phyloP scores from a whole-genome alignment of 305 asterid species.

The Solanum hybrid region DNA sequence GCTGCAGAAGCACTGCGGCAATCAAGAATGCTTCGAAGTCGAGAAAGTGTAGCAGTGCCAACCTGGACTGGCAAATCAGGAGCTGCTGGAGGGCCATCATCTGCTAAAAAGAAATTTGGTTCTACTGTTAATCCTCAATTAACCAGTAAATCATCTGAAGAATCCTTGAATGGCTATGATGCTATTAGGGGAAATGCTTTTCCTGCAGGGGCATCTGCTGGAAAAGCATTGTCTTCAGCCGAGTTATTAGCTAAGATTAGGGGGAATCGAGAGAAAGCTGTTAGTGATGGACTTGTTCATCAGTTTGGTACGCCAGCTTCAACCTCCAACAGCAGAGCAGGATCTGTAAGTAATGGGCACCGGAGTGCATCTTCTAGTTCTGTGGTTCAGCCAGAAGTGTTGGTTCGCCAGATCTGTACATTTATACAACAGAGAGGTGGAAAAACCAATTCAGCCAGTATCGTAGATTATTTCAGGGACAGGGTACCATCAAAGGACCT shows the following conservation, averaged over 20 bases:
- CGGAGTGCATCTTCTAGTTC: conserved; percentile 27
- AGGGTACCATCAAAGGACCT: conserved; percentile 74
- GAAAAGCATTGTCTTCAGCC: conserved; percentile 78
- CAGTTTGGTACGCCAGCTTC: conserved; percentile 41
- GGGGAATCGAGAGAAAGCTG: conserved; percentile 59
- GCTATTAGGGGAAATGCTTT: conserved; percentile 30
- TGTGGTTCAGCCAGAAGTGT: conserved; percentile 64
- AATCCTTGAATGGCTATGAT: conserved; percentile 14
- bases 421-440: conserved; percentile 80
- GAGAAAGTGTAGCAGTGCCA: conserved; percentile 70
- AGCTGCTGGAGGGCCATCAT: conserved; percentile 89
- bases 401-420: conserved; percentile 83
- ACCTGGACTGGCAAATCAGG: conserved; percentile 98
- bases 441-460: conserved; percentile 51
- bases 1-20: conserved; percentile 95
- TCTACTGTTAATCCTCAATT: conserved; percentile 53
- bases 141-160: conserved; percentile 34
- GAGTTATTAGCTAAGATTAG: conserved; percentile 65
- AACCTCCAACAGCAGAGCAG: conserved; percentile 27
- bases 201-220: conserved; percentile 73
- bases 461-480: conserved; percentile 68
- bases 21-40: conserved; percentile 79
- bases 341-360: conserved; percentile 19
- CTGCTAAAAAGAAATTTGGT: conserved; percentile 64
- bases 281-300: conserved; percentile 62